These are phyloP conservation scores for Cladosporium sp. DNA, from an alignment of 2,329 filamentous ascomycete species.

Conservation along the genomic window DNA sequence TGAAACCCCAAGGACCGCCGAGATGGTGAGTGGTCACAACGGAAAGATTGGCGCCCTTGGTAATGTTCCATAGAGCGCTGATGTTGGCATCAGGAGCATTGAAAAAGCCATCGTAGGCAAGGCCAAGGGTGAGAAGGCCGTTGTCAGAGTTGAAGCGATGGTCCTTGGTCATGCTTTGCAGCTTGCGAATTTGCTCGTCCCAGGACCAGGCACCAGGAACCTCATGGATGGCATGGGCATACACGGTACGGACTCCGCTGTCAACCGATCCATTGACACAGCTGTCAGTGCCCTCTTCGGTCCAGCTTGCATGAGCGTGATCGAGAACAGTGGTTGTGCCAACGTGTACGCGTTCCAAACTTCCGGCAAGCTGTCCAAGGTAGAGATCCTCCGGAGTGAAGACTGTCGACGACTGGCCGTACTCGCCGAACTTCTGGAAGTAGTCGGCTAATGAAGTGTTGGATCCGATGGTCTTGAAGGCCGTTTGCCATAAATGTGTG, in stretches of 20 bases:
- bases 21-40: constrained; percentile 47
- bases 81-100: constrained; percentile 35
- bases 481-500: constrained; percentile 58
- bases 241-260: constrained; percentile 43
- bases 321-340: constrained; percentile 49
- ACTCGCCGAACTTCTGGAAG: constrained; percentile 46
- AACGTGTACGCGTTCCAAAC: constrained; percentile 45
- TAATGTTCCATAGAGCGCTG: constrained; percentile 19
- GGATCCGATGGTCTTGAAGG: constrained; percentile 54
- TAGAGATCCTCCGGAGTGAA: constrained; percentile 51
- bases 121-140: constrained; percentile 42
- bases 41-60: constrained; percentile 25
- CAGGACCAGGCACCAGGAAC: constrained; percentile 24
- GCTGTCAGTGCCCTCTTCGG: constrained; percentile 18
- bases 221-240: constrained; percentile 19
- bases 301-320: constrained; percentile 37
- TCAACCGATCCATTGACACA: constrained; percentile 43
- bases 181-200: constrained; percentile 19
- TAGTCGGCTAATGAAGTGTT: constrained; percentile 56
- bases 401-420: constrained; percentile 28
- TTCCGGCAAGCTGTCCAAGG: constrained; percentile 48
- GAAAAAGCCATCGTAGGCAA: constrained; percentile 46
- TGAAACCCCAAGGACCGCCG: constrained; percentile 20
- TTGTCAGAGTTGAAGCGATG: constrained; percentile 6
- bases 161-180: constrained; percentile 17